Percentiles rank a stretch among this genome's conserved stretches.
phyloP scores from a whole-genome alignment of 495 filamentous ascomycete genomes.

The Xylaria nigripes region DNA sequence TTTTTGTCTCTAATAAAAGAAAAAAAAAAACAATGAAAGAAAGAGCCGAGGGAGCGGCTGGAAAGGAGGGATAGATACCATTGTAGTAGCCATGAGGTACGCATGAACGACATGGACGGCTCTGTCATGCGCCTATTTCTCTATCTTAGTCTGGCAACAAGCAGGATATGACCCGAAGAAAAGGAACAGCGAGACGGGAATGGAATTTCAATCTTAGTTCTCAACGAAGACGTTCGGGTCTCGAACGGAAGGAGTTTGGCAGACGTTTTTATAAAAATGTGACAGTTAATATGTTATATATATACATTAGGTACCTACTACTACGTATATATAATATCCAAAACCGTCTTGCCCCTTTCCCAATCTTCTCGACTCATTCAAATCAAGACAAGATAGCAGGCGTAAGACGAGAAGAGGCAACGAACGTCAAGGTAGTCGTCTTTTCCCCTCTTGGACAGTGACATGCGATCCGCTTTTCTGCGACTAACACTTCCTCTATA shows the following conservation, averaged over 20 bases:
- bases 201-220: background rate
- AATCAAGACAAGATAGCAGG: too few relatives aligned
- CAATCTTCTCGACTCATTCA: background rate
- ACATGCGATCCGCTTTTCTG: background rate
- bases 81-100: background rate
- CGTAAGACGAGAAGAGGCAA: too few relatives aligned
- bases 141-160: background rate
- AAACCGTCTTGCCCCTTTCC: background rate
- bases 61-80: background rate
- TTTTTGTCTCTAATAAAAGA: background rate
- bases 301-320: too few relatives aligned
- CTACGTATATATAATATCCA: background rate
- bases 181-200: slow-evolving; percentile 1
- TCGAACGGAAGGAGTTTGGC: background rate
- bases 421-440: too few relatives aligned
- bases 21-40: too few relatives aligned
- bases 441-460: background rate
- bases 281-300: too few relatives aligned
- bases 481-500: background rate
- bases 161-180: background rate
- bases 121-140: background rate
- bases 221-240: background rate
- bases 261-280: background rate
- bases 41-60: background rate
- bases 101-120: background rate